A percentile compares a stretch with the other conserved stretches of the same genome.
Conservation (phyloP, 2,329 filamentous ascomycete species). For the Talaromyces sp. region DNA sequence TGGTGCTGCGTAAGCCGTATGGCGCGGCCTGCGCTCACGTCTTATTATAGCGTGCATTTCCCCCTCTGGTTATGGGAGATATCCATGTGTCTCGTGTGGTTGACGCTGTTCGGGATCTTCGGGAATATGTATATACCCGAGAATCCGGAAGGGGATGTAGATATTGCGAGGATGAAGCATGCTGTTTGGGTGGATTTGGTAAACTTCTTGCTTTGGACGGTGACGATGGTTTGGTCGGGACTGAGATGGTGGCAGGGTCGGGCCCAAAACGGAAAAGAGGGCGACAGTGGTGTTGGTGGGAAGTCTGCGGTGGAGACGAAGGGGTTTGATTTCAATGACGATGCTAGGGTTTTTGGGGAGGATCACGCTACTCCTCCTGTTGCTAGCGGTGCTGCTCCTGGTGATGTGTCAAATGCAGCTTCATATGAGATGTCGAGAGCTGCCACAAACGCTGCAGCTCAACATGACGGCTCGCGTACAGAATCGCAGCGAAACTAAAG, state of each 20-base stretch:
- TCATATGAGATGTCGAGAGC: neutral
- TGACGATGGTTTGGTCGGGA: constrained; percentile 49
- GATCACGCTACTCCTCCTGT: neutral
- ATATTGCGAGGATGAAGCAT: constrained; percentile 73
- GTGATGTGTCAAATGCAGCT: neutral
- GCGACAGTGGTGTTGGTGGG: neutral
- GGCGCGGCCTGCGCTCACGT: constrained; percentile 24
- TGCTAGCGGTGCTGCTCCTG: neutral
- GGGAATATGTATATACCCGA: constrained; percentile 73
- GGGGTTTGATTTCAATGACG: neutral
- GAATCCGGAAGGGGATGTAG: constrained; percentile 58
- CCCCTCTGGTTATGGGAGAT: constrained; percentile 64
- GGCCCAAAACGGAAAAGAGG: neutral
- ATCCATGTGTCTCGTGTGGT: constrained; percentile 73
- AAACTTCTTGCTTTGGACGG: constrained; percentile 72
- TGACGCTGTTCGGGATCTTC: constrained; percentile 78
- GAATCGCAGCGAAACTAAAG: neutral
- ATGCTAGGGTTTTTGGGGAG: neutral
- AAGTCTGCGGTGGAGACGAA: neutral
- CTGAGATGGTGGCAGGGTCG: constrained; percentile 27
- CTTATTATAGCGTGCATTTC: constrained; percentile 24
- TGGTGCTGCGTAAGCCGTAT: constrained; percentile 37
- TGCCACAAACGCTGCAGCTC: neutral
- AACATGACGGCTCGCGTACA: neutral
- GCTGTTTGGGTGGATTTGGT: constrained; percentile 79